Evolutionary conservation across 2,329 filamentous ascomycete species (phyloP), one percentile per base, ranked within the genome.

Genomic region (Elsinoe perseae): DNA sequence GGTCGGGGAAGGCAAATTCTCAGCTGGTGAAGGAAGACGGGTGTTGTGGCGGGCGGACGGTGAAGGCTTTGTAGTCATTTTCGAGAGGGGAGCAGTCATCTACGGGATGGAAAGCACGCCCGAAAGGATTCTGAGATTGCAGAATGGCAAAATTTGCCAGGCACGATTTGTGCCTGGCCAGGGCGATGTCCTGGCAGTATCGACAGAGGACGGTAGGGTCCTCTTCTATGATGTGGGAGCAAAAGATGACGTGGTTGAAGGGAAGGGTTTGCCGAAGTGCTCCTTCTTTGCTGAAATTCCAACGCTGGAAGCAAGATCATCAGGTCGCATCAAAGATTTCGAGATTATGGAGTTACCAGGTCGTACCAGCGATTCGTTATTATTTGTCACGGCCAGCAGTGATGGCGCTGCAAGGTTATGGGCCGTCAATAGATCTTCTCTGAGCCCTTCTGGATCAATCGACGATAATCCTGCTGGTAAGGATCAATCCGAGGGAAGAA

Each of bases 151-250:
- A 74, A 75, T 97, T 21, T 91, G 96, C 67, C 82, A 92, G 65
- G 77, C 96, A 61, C 75, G 76, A 57, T 95, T 95, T 69, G 65
- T 95, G 21, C 67, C 77, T 27, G 66, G 80, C 8, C 68, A 67
- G 18, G 74, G 77, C 14, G 55, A 83, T 32, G 69, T 91, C 4
- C 71, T 97, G 40, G 84, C 86, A 0, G 77, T 93, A 1, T 89
- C 89, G 1, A 96, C 93, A 0, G 93, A 97, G 69, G 92, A 97
- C 68, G 93, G 93, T 0, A 80, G 87, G 54, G 79, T 97, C 32
- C 66, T 95, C 53, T 89, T 97, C 69, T 95, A 89, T 69, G 85
- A 86, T 34, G 66, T 67, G 38, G 69, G 64, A 3, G 20, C 60
- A 63, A 9, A 62, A 38, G 57, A 65, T 27, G 66, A 59, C 56